Evolutionary conservation across 116 monocot species (phyloP), one percentile per base, ranked within the genome.

Genomic region (Papilionanthe hybrid): DNA sequence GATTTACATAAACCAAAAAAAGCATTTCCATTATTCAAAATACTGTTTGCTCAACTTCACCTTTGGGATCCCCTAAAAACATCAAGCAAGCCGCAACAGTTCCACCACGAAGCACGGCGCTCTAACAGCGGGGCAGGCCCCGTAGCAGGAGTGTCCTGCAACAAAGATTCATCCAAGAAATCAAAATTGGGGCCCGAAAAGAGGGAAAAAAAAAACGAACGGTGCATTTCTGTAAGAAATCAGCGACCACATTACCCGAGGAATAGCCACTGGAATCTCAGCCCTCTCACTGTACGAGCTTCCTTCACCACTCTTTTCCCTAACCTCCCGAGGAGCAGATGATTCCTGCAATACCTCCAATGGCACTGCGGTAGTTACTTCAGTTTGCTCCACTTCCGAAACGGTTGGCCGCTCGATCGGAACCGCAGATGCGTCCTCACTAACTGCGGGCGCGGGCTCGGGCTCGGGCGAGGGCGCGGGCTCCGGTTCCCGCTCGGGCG

Each of bases 51-150:
- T 63, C 25, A 5, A 73, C n/a, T 13, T 73, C 73, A 73, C 3
- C 73, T 73, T 30, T 44, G 73, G 7, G 42, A 42, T 19, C 43
- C 73, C n/a, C 42, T n/a, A 43, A 73, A 44, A 43, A 73, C 73
- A n/a, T 43, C 73, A 42, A 73, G 43, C 42, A 73, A 22, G 20
- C 73, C 73, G 37, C 73, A 73, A 44, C 73, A 73, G 44, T 73
- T 73, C 73, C 73, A 73, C 73, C 73, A 73, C 0, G 1, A 11
- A 19, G 73, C 73, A 41, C 73, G 41, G 28, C 69, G 69, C 44
- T 43, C 73, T 22, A 43, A 43, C 18, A 32, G 73, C 41, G 32
- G 43, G 37, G 73, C 6, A 43, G 73, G 20, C n/a, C 32, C 69
- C 37, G 28, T 20, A 20, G 43, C 19, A 42, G 73, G 43, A 73